Evolutionary conservation across 805 yeast species (phyloP).

Genomic region (Candida sakaeoensis): DNA sequence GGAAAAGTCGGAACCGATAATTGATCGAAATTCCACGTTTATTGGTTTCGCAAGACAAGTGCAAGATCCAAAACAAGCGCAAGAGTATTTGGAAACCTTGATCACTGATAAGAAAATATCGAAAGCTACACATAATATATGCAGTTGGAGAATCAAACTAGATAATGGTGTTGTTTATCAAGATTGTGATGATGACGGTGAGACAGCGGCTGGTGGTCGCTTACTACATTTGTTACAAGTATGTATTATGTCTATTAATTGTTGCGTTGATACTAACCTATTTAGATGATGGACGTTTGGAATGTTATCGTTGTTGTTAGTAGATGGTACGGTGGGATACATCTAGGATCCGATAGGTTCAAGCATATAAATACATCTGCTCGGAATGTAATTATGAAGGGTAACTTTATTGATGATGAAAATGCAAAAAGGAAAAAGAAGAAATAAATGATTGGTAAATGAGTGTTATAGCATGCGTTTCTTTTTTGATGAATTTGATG

Average conservation of each 20-base stretch:
- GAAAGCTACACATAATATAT: slow-evolving; percentile 75
- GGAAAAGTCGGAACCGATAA: slow-evolving; percentile 70
- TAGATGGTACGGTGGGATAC: slow-evolving; percentile 92
- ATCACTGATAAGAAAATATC: slow-evolving; percentile 63
- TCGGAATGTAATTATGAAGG: slow-evolving; percentile 73
- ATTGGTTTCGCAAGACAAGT: slow-evolving; percentile 70
- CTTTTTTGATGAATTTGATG: slow-evolving; percentile 4
- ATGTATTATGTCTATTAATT: too few relatives aligned
- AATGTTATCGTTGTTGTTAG: slow-evolving; percentile 83
- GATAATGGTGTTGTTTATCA: slow-evolving; percentile 56
- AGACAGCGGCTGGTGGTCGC: slow-evolving; percentile 91
- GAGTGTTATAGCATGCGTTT: background rate
- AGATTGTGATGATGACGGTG: slow-evolving; percentile 97
- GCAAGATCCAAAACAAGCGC: slow-evolving; percentile 64
- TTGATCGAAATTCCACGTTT: slow-evolving; percentile 83
- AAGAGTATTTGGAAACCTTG: slow-evolving; percentile 46
- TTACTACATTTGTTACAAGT: slow-evolving; percentile 72
- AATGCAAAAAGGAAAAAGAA: slow-evolving; percentile 25
- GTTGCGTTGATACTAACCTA: slow-evolving; percentile 6
- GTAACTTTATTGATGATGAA: slow-evolving; percentile 41
- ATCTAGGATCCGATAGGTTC: slow-evolving; percentile 89
- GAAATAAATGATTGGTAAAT: background rate
- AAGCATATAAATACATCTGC: slow-evolving; percentile 90
- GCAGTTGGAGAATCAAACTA: slow-evolving; percentile 77
- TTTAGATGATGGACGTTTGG: slow-evolving; percentile 72